Percentiles rank a stretch among this genome's conserved stretches.
Evolutionary conservation across 495 filamentous ascomycete genomes (phyloP).

Genomic region (Penicillium nucicola): DNA sequence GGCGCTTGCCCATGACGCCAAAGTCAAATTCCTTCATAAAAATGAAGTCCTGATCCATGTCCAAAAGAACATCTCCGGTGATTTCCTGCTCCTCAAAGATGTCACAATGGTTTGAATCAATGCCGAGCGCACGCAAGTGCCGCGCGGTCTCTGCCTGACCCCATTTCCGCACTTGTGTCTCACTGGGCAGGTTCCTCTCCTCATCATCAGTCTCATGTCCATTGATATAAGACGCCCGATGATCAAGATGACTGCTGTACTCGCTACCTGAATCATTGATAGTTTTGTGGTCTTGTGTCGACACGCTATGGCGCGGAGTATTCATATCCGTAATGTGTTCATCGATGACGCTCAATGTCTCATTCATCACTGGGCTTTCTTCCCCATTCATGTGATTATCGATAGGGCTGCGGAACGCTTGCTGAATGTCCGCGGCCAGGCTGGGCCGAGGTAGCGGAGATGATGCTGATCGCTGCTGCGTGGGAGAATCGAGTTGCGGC

Average conservation of each 20-base stretch:
- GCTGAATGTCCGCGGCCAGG: conserved; percentile 43
- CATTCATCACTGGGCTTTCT: conserved; percentile 87
- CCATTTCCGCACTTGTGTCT: conserved; percentile 71
- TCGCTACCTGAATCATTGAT: conserved; percentile 85
- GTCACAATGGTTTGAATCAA: conserved; percentile 83
- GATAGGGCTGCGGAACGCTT: conserved; percentile 45
- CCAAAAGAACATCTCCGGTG: conserved; percentile 84
- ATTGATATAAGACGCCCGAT: conserved; percentile 83
- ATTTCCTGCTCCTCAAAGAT: conserved; percentile 97
- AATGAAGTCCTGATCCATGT: conserved; percentile 89
- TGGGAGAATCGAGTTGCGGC: conserved; percentile 18
- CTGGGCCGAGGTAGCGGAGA: conserved; percentile 39
- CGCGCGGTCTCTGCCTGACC: conserved; percentile 74
- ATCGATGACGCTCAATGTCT: conserved; percentile 95
- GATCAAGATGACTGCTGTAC: conserved; percentile 75
- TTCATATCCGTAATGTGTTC: conserved; percentile 96
- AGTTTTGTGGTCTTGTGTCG: conserved; percentile 48
- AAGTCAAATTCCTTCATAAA: conserved; percentile 95
- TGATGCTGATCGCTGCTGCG: conserved; percentile 40
- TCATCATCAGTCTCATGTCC: conserved; percentile 83
- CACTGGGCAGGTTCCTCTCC: conserved; percentile 52
- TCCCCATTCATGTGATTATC: conserved; percentile 43
- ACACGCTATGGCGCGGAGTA: conserved; percentile 61
- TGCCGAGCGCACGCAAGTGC: conserved; percentile 74
- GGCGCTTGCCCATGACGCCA: conserved; percentile 79